These are phyloP conservation scores for Remersonia thermophila DNA, from an alignment of 2,329 filamentous ascomycete genomes.

Conservation along the genomic window DNA sequence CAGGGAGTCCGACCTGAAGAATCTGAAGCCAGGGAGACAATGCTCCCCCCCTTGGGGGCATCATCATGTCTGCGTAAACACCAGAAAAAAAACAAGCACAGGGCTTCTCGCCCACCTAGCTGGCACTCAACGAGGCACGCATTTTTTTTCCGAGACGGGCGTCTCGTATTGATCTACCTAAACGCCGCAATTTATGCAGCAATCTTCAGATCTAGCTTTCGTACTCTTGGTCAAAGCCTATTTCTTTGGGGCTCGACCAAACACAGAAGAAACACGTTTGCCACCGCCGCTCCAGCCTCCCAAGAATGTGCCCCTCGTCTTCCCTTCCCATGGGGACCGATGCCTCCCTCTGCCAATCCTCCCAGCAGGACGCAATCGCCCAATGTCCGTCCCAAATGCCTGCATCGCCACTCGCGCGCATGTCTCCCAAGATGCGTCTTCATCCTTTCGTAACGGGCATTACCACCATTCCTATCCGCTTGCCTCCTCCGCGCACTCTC, in stretches of 20 bases:
- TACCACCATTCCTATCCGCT: slow-evolving; percentile 15
- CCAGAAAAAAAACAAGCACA: too few species aligned
- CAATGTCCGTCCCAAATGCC: slow-evolving; percentile 13
- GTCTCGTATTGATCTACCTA: slow-evolving; percentile 17
- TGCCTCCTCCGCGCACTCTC: slow-evolving; percentile 1
- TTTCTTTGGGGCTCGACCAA: slow-evolving; percentile 8
- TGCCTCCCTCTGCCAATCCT: slow-evolving; percentile 1
- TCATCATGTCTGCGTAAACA: too few species aligned
- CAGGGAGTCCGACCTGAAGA: too few species aligned
- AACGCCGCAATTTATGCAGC: slow-evolving; percentile 14
- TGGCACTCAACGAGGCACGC: not conserved
- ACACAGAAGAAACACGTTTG: slow-evolving; percentile 10
- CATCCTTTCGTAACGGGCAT: slow-evolving; percentile 20
- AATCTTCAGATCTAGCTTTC: slow-evolving; percentile 18
- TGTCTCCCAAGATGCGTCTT: slow-evolving; percentile 5
- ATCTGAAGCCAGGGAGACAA: too few species aligned
- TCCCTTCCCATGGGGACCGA: not conserved
- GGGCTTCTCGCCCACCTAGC: not conserved
- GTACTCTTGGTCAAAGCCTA: slow-evolving; percentile 11
- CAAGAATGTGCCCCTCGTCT: too few species aligned
- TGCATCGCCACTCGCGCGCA: slow-evolving; percentile 2
- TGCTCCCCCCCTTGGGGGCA: too few species aligned
- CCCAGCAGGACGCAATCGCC: slow-evolving; percentile 6
- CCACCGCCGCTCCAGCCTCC: slow-evolving; percentile 9
- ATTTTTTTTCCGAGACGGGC: slow-evolving; percentile 6